Base-by-base conservation (phyloP, 129 eudicot species). In the Helichrysum umbraculigerum region DNA sequence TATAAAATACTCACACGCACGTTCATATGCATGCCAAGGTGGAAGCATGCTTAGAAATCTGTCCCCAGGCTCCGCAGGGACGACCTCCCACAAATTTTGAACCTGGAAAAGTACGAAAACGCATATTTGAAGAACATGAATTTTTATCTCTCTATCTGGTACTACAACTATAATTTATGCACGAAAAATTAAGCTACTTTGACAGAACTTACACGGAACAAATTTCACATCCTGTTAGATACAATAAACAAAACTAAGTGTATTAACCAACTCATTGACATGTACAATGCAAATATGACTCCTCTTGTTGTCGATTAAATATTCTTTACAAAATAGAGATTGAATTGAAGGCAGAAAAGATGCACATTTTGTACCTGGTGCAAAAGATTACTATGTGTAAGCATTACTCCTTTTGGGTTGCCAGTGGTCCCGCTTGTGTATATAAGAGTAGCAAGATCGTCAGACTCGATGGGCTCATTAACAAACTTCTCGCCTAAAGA, bases 21-120 rank as follows among this genome's bases (percentile, higher is more conserved):
- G 96, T 78, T 94, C 99, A 78, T 94, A 94, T 66, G 96, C 97
- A 86, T 94, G 99, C 99, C 99, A 94, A 66, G 99, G 92, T 72
- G 99, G 97, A 73, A 94, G 99, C 96, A 94, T 86, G 82, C 99
- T 94, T 52, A 94, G 68, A 87, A 94, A 91, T 86, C 87, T 87
- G 81, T 94, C 99, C 39, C 99, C 99, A 35, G 93, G 90, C 69
- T 60, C 80, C 71, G 96, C 92, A 65, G 99, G 99, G 74, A 89
- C 92, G 71, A 89, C 22, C 59, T 89, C 97, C 88, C 87, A 81
- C 56, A 91, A 83, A 81, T 73, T 84, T 47, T 72, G 78, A 72
- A 94, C 83, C 97, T 94, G 82, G 14, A 71, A 71, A 69, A 50
- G 37, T 47, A 60, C 14, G 52, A 52, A 58, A 16, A 71, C 44